Evolutionary conservation across 768 basidiomycete genomes (phyloP).

Genomic region (Crepidotus variabilis): DNA sequence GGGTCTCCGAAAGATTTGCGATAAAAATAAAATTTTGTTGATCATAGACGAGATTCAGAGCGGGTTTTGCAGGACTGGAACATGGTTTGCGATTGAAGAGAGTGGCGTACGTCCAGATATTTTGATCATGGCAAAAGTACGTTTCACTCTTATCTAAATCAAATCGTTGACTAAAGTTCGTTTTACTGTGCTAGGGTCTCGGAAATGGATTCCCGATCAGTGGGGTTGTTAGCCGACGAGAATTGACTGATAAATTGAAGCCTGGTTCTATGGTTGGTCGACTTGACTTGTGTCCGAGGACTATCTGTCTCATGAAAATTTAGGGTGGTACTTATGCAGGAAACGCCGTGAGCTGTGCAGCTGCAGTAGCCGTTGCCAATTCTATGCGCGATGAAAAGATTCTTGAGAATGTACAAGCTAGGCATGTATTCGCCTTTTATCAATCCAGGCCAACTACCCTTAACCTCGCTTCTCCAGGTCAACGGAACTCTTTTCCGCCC

Average conservation of each 20-base stretch:
- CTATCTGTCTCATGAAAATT: background rate
- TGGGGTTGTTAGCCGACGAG: slow-evolving; percentile 76
- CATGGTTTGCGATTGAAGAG: slow-evolving; percentile 77
- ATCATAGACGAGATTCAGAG: slow-evolving; percentile 87
- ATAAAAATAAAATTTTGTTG: slow-evolving; percentile 79
- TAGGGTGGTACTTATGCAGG: slow-evolving; percentile 91
- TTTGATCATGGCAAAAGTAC: slow-evolving; percentile 82
- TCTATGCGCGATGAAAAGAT: slow-evolving; percentile 79
- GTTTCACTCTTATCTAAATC: background rate
- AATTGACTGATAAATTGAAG: slow-evolving; percentile 72
- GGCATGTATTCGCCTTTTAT: slow-evolving; percentile 35
- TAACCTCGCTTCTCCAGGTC: slow-evolving; percentile 41
- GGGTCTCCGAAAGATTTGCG: slow-evolving; percentile 81
- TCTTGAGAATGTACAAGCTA: slow-evolving; percentile 70
- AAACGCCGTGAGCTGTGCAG: slow-evolving; percentile 90
- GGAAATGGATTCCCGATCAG: slow-evolving; percentile 95
- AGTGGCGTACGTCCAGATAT: slow-evolving; percentile 87
- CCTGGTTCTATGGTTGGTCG: slow-evolving; percentile 73
- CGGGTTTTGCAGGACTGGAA: slow-evolving; percentile 87
- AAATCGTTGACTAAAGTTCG: background rate
- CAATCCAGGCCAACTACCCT: background rate
- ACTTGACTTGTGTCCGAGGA: background rate
- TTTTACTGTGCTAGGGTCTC: slow-evolving; percentile 46
- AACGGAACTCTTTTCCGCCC: slow-evolving; percentile 59
- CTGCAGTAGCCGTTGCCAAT: slow-evolving; percentile 78